Evolutionary conservation across 768 basidiomycete genomes (phyloP), one percentile per base, ranked within the genome.

Genomic region (Clitopilus hobsonii): DNA sequence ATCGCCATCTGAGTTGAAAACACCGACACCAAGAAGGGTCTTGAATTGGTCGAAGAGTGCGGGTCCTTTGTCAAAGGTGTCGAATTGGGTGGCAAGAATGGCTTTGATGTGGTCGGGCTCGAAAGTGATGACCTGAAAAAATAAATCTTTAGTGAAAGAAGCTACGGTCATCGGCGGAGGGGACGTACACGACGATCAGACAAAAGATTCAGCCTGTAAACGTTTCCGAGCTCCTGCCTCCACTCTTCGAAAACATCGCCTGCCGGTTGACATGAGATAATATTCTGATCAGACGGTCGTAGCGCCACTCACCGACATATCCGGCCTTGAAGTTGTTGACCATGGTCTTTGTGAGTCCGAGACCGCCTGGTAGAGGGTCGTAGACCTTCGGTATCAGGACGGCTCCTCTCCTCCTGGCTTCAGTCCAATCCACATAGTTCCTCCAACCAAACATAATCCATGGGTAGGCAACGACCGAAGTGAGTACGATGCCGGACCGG

Each of bases 1-100:
- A 2, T 51, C 60, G 76, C 83, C 80, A 60, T 83, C 81, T 1
- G 80, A 74, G 56, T 79, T 83, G 67, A 86, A 85, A 0, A 86
- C 82, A 0, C 85, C 85, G 5, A 74, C 74, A 13, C 84, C 84
- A 2, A 85, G 67, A 4, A 84, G 47, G 5, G 63, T 49, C 41
- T 65, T 53, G 55, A 66, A 55, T 41, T 55, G 58, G 13, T 60
- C 49, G 54, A 56, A 58, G 8, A 59, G 51, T 8, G 52, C 55
- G 6, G 60, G 54, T 13, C 64, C 70, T 59, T 72, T 72, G 38
- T 66, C 69, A 49, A 65, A 75, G n/a, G 63, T 63, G 20, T 68
- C 66, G 53, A 75, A 74, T 49, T 75, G 69, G 0, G 71, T 73
- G 2, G 74, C 68, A 1, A 77, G 60, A n/a, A 77, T 69, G 0